phyloP scores from a whole-genome alignment of 352 stramenopile species.

The Phytophthora crassamura region DNA sequence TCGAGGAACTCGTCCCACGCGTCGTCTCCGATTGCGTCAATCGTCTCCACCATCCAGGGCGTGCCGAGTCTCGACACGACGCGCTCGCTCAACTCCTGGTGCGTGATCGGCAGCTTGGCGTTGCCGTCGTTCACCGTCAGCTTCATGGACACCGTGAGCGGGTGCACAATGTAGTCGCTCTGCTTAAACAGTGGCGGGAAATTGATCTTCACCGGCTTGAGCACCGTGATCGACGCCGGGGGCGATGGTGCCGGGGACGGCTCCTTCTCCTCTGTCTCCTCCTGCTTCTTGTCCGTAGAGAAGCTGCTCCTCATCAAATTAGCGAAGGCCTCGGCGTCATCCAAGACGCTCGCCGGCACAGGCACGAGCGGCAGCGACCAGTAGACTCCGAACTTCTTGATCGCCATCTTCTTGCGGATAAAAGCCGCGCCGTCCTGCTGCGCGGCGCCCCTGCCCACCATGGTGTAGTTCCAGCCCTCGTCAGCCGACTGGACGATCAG shows the following conservation, averaged over 20 bases:
- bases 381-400: constrained; percentile 85
- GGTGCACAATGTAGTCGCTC: constrained; percentile 75
- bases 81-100: constrained; percentile 73
- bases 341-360: constrained; percentile 49
- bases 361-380: constrained; percentile 67
- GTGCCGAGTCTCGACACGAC: constrained; percentile 79
- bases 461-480: constrained; percentile 84
- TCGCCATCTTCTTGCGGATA: constrained; percentile 83
- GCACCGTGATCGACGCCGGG: constrained; percentile 3
- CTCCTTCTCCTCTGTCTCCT: constrained; percentile 8
- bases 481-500: constrained; percentile 87
- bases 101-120: constrained; percentile 80
- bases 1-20: constrained; percentile 74
- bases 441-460: constrained; percentile 62
- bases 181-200: constrained; percentile 47
- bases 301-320: constrained; percentile 78
- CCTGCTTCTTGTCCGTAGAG: constrained; percentile 15
- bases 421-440: constrained; percentile 38
- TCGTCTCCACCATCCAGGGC: constrained; percentile 81
- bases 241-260: constrained; percentile 5
- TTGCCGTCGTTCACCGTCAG: constrained; percentile 85
- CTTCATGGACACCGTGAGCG: constrained; percentile 79
- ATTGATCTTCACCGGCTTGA: constrained; percentile 10
- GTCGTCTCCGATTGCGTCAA: constrained; percentile 71
- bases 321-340: constrained; percentile 67